Evolutionary conservation across 768 basidiomycete species (phyloP), one percentile per base, ranked within the genome.

Genomic region (Termitomyces sp.): DNA sequence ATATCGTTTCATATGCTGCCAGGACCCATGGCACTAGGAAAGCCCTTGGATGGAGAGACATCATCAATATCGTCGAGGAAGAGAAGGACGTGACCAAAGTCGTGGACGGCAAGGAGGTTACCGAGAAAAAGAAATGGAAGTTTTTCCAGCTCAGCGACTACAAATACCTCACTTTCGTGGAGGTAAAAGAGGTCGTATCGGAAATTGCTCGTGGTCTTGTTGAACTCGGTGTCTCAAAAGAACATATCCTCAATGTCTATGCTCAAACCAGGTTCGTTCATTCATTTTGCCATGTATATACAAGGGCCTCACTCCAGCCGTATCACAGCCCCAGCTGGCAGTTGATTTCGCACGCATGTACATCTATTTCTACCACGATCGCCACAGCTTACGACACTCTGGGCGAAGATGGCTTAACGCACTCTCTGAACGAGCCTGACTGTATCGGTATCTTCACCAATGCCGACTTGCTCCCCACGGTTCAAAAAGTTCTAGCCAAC

Each of bases 381-480:
- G 95, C 94, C 1, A 98, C 97, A 2, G 95, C 96, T 0, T 98
- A 99, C 74, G 96, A 97, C 70, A 96, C 94, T 2, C 88, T 98
- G 29, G 96, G 97, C 57, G 89, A 91, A 70, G 78, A 84, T 0
- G 94, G 96, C 55, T 85, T 99, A 20, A 77, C 87, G 0, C 95
- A 98, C 73, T 94, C 96, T 0, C 84, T 98, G 61, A 91, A 93
- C 72, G 82, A 81, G 62, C 93, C 96, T 4, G 79, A 88, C 50
- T 94, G 91, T 65, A 81, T 86, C 31, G 90, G 86, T 61, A 79
- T 98, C 70, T 97, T 92, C 77, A 96, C 95, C 66, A 96, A 99
- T 68, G 89, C 91, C 40, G 91, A 94, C 37, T 86, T 99, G 25
- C 86, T 99, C 51, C 83, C 85, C 11, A 92, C 86, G 20, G 78